Evolutionary conservation across 2,329 filamentous ascomycete genomes (phyloP).

Genomic region (Saccharata proteae): DNA sequence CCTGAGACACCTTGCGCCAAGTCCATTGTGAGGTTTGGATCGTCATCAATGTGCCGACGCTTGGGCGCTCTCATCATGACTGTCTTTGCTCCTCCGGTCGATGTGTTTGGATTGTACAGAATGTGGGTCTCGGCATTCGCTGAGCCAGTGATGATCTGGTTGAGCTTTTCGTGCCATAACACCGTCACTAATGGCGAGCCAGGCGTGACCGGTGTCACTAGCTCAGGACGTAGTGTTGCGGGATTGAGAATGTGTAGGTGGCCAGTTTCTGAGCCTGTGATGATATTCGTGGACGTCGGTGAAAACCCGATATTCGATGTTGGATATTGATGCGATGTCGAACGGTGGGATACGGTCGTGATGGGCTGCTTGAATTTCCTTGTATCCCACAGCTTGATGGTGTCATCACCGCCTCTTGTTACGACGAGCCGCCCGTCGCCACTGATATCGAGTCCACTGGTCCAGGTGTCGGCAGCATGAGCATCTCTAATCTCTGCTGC

Average conservation of each 20-base stretch:
- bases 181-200: conserved; percentile 72
- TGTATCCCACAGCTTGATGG: conserved; percentile 94
- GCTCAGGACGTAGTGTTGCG: conserved; percentile 73
- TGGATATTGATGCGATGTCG: conserved; percentile 71
- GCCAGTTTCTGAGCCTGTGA: conserved; percentile 78
- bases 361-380: conserved; percentile 89
- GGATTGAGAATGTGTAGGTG: conserved; percentile 89
- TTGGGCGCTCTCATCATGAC: conserved; percentile 92
- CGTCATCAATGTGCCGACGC: conserved; percentile 89
- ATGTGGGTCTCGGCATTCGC: conserved; percentile 83
- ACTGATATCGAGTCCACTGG: conserved; percentile 82
- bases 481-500: conserved; percentile 74
- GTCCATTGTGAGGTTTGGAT: conserved; percentile 76
- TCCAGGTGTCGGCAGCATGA: conserved; percentile 77
- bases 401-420: conserved; percentile 79
- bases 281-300: conserved; percentile 68
- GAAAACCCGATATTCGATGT: conserved; percentile 85
- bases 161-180: conserved; percentile 86
- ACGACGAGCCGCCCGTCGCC: conserved; percentile 82
- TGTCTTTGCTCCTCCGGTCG: conserved; percentile 66
- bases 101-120: conserved; percentile 80
- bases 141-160: conserved; percentile 90
- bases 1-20: conserved; percentile 68
- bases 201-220: conserved; percentile 79
- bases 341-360: conserved; percentile 63